These are phyloP conservation scores for Scutellaria minor DNA, from an alignment of 257 asterid genomes.

Conservation along the genomic window DNA sequence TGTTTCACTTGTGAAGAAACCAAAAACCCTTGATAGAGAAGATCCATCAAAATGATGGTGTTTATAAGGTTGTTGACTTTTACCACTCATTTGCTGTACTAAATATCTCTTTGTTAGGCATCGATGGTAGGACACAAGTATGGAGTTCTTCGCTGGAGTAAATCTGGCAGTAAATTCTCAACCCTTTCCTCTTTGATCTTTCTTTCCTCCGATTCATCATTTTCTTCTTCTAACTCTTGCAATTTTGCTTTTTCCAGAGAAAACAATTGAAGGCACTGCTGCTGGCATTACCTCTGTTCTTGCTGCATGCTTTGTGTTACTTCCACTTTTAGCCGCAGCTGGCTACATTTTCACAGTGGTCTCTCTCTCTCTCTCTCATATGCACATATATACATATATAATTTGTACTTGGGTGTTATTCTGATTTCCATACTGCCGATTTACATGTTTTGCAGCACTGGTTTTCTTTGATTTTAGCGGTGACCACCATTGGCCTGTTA, in stretches of 20 bases:
- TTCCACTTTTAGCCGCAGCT: conserved; percentile 84
- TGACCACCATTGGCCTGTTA: conserved; percentile 76
- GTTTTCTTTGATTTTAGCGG: conserved; percentile 83
- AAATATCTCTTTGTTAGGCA: conserved; percentile 59
- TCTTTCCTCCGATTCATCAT: not conserved
- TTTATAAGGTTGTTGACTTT: conserved; percentile 13
- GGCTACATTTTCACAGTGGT: conserved; percentile 85
- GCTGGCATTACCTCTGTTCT: conserved; percentile 98
- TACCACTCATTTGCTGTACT: conserved; percentile 22
- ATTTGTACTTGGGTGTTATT: conserved; percentile 7
- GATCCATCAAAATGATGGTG: conserved; percentile 1
- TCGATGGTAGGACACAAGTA: conserved; percentile 98
- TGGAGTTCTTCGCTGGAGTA: conserved; percentile 98
- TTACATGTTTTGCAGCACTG: conserved; percentile 68
- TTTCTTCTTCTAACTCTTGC: conserved; percentile 22
- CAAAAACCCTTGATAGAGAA: not conserved
- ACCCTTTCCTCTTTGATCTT: conserved; percentile 22
- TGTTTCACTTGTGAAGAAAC: not conserved
- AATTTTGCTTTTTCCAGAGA: conserved; percentile 54
- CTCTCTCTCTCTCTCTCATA: conserved; percentile 33
- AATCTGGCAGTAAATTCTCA: conserved; percentile 72
- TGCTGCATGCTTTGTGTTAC: conserved; percentile 80
- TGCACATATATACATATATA: not conserved
- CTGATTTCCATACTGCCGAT: conserved; percentile 28
- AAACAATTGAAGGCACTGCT: conserved; percentile 97